Conservation (phyloP, 129 eudicot species). For the Tagetes erecta region DNA sequence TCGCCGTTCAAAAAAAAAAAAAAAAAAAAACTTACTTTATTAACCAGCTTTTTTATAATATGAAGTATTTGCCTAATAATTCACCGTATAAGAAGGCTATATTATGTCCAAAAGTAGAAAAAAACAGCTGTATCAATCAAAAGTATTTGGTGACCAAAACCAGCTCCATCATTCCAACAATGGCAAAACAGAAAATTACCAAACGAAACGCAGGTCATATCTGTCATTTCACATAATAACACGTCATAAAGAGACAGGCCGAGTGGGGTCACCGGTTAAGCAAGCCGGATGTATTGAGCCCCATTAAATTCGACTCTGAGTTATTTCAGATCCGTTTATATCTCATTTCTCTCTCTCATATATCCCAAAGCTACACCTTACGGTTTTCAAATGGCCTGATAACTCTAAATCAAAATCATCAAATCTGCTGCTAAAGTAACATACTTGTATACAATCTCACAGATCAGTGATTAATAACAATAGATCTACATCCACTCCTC, state of each 20-base stretch:
- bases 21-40: no score
- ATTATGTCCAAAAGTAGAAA: no score
- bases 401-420: slow-evolving; percentile 12
- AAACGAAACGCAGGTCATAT: slow-evolving; percentile 3
- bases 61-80: no score
- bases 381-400: slow-evolving; percentile 22
- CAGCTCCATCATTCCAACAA: neutral
- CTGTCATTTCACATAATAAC: slow-evolving; percentile 7
- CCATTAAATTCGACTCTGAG: slow-evolving; percentile 32
- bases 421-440: slow-evolving; percentile 27
- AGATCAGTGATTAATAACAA: slow-evolving; percentile 2
- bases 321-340: slow-evolving; percentile 34
- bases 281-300: slow-evolving; percentile 27
- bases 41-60: no score
- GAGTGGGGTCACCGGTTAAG: slow-evolving; percentile 20
- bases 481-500: slow-evolving; percentile 24
- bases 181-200: neutral
- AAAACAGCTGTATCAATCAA: no score
- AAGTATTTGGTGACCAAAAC: neutral
- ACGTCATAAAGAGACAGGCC: slow-evolving; percentile 18
- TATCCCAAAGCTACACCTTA: slow-evolving; percentile 18
- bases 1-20: no score
- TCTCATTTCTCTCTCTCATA: slow-evolving; percentile 18
- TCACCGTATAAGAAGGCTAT: no score
- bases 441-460: slow-evolving; percentile 22